Base-by-base conservation (phyloP, 345 rosid genomes). In the Camelina sativa region DNA sequence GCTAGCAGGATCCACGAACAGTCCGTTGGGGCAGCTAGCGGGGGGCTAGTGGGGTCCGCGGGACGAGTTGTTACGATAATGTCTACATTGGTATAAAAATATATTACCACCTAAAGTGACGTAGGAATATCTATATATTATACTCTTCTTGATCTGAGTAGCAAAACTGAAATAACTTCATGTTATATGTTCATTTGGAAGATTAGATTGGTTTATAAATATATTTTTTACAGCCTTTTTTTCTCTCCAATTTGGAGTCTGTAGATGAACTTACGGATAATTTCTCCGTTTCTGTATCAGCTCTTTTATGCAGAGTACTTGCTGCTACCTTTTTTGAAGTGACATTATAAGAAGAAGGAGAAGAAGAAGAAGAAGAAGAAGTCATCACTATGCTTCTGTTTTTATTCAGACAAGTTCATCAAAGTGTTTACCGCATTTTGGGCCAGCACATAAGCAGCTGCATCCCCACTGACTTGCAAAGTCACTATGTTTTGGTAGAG, bases 181-280 rank as follows among this genome's bases (percentile, higher is more conserved):
- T 89, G 90, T 67, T 94, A 94, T 81, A 94, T 94, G 98, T 89
- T 91, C 76, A 84, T 94, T 78, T 94, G 98, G 98, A 88, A 94
- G 98, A 96, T 94, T 34, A 63, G 71, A 51, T 67, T 75, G 4
- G 28, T 40, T 40, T 53, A 51, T 64, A 54, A 41, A 12, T 25
- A 69, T 35, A 20, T n/a, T 20, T 20, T n/a, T 51, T 17, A 35
- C 48, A 7, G 6, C 22, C 12, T 3, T 69, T 30, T 34, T 70
- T 46, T 43, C 44, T 32, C 20, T 63, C 22, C 22, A 28, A 2
- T 28, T 30, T 12, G 15, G 46, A 28, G 30, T 28, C 30, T 28
- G 30, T 28, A 4, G 30, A 28, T 28, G n/a, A n/a, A n/a, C n/a
- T n/a, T n/a, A n/a, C n/a, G 4, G 34, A 70, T 70, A 9, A 0